Evolutionary conservation across 805 yeast species (phyloP).

Genomic region (Yarrowia sp.): DNA sequence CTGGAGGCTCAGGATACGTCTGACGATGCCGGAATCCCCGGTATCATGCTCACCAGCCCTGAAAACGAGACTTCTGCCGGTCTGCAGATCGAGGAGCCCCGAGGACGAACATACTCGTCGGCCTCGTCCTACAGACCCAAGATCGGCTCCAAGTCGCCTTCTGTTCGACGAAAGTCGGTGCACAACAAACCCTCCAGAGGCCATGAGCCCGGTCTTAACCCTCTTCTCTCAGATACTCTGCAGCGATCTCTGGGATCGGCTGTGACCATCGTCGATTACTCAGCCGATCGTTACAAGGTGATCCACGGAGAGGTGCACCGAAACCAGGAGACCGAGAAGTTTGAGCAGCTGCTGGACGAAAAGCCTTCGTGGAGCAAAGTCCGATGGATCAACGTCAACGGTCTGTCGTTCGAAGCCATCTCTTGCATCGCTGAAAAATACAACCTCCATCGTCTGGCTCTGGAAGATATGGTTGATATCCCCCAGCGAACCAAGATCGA

Average conservation of each 20-base stretch:
- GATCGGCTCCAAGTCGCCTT: slow-evolving; percentile 39
- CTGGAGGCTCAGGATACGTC: slow-evolving; percentile 30
- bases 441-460: slow-evolving; percentile 60
- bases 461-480: slow-evolving; percentile 68
- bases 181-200: slow-evolving; percentile 54
- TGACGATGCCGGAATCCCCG: slow-evolving; percentile 3
- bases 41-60: slow-evolving; percentile 16
- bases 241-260: slow-evolving; percentile 61
- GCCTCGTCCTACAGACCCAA: slow-evolving; percentile 1
- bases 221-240: slow-evolving; percentile 59
- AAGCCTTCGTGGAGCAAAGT: slow-evolving; percentile 60
- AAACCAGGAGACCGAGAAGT: slow-evolving; percentile 44
- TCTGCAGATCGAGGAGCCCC: slow-evolving; percentile 19
- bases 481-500: slow-evolving; percentile 68
- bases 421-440: slow-evolving; percentile 56
- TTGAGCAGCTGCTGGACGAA: slow-evolving; percentile 49
- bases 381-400: slow-evolving; percentile 65
- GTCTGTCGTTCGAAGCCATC: slow-evolving; percentile 67
- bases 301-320: slow-evolving; percentile 53
- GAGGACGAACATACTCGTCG: neutral
- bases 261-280: slow-evolving; percentile 62
- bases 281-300: slow-evolving; percentile 54
- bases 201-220: slow-evolving; percentile 68
- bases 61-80: neutral
- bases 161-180: slow-evolving; percentile 48